Evolutionary conservation across 225 moss, liverwort and hornwort genomes (phyloP).

Genomic region (Anthoceros angustus): DNA sequence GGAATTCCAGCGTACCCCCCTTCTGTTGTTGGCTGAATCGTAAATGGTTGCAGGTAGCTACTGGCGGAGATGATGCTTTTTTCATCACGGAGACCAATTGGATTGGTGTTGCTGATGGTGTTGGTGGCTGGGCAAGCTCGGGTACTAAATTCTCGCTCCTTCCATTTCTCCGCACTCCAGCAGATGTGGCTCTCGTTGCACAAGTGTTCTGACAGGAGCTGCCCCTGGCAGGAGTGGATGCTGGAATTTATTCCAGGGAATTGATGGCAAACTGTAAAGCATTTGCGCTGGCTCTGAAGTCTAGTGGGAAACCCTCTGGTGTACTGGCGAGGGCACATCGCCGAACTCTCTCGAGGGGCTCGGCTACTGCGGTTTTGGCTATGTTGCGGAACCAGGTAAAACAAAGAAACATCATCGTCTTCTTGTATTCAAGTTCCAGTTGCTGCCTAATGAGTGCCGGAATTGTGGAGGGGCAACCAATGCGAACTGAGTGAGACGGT

Average conservation of each 20-base stretch:
- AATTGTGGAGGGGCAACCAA: not conserved
- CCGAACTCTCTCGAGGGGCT: constrained; percentile 47
- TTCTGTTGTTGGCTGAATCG: too few species aligned
- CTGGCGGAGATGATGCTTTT: constrained; percentile 95
- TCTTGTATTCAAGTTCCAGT: not conserved
- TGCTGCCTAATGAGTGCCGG: not conserved
- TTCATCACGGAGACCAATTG: constrained; percentile 80
- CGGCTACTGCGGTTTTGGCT: constrained; percentile 63
- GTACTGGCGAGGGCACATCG: constrained; percentile 50
- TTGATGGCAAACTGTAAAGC: constrained; percentile 97
- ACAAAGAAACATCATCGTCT: not conserved
- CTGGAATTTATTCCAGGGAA: constrained; percentile 86
- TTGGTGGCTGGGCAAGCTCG: constrained; percentile 81
- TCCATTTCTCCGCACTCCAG: not conserved
- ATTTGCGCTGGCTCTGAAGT: constrained; percentile 46
- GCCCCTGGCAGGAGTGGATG: constrained; percentile 51
- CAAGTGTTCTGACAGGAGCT: constrained; percentile 18
- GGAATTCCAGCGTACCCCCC: too few species aligned
- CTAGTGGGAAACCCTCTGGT: constrained; percentile 50
- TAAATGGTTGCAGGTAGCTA: constrained; percentile 29
- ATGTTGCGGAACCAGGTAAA: constrained; percentile 52
- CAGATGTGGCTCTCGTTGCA: not conserved
- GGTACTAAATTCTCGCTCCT: constrained; percentile 23
- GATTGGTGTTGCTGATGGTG: constrained; percentile 98
- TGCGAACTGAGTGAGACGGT: too few species aligned